Evolutionary conservation across 345 rosid genomes (phyloP), one percentile per base, ranked within the genome.

Genomic region (Brassica incana): DNA sequence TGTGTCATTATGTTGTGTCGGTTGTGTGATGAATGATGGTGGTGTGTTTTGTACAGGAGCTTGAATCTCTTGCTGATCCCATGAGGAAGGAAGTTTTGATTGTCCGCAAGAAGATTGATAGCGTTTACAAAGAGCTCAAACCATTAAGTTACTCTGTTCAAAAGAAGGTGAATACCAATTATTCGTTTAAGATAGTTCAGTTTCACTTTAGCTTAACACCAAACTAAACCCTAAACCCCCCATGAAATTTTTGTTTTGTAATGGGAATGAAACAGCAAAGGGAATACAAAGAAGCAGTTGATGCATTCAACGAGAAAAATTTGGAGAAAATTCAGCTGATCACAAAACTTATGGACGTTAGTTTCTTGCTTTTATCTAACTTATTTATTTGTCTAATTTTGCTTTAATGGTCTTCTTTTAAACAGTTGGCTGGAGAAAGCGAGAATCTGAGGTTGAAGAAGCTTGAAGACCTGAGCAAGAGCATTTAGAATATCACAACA

Each of bases 381-480:
- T 33, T 60, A 65, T 2, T 25, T 5, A 43, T 69, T 68, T 5
- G 9, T 52, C 5, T 29, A 10, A 5, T 29, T 35, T 73, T 62
- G 69, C 33, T 25, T 25, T 23, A 67, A 25, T 40, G 9, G 60
- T 52, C 32, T 11, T 56, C 25, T 38, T n/a, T 67, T 16, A 60
- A 67, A 69, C 89, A 88, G 95, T 83, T 90, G 83, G 95, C 84
- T 77, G 74, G 85, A 7, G 95, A 90, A 82, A 90, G 95, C 35
- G 95, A 90, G 89, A 87, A 50, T 84, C 12, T 83, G 85, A 88
- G 95, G 92, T 72, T 90, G 88, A 90, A 85, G 84, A 90, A 90
- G 83, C 87, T 90, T 80, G 95, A 88, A 84, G 95, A 90, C 82
- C 88, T 90, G 80, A 88, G 90, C 85, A 90, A 86, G 90, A 87